Conservation (phyloP, 805 yeast genomes). For the Wickerhamiella occidentalis region DNA sequence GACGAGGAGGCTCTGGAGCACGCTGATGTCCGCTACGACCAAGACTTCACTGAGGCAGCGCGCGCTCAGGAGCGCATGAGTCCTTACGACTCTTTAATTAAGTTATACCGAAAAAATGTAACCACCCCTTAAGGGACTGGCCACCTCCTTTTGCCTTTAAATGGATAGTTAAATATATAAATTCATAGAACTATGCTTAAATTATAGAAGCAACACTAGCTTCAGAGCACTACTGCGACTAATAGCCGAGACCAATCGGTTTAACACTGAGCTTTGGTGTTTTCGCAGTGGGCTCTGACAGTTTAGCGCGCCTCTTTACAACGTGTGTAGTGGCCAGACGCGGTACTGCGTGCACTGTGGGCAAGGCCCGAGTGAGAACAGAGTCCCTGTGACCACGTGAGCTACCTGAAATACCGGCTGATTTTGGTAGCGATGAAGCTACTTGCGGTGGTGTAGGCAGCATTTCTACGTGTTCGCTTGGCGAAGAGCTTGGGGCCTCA, state of each 20-base stretch:
- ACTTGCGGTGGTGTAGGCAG: not conserved
- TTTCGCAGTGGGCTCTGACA: not conserved
- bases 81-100: too few relatives aligned
- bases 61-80: too few relatives aligned
- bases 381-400: not conserved
- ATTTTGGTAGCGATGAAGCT: not conserved
- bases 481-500: not conserved
- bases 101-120: too few relatives aligned
- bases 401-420: not conserved
- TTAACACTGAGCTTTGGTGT: not conserved
- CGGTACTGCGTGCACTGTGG: constrained; percentile 3
- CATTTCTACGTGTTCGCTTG: not conserved
- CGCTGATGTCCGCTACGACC: too few relatives aligned
- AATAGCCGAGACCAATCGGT: not conserved
- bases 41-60: too few relatives aligned
- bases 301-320: not conserved
- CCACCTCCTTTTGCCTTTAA: too few relatives aligned
- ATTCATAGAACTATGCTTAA: too few relatives aligned
- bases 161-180: too few relatives aligned
- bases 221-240: not conserved
- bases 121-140: too few relatives aligned
- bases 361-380: constrained; percentile 1
- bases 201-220: too few relatives aligned
- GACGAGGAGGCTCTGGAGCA: too few relatives aligned
- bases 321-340: not conserved